Conservation (phyloP, 352 stramenopile genomes). For the Aphanomyces euteiches region DNA sequence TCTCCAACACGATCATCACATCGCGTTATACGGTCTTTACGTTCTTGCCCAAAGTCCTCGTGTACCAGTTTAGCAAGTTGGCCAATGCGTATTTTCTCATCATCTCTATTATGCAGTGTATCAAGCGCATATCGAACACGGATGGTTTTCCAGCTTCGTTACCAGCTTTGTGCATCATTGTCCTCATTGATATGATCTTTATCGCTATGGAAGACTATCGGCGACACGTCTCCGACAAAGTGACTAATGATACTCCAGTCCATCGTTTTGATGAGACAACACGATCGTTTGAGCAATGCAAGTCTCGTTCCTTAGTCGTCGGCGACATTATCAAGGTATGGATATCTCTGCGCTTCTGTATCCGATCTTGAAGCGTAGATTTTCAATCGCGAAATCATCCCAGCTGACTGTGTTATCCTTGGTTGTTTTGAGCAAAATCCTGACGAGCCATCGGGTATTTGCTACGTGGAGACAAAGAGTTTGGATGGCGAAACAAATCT, state of each 20-base stretch:
- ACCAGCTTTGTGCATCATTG: constrained; percentile 88
- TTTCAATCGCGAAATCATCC: constrained; percentile 76
- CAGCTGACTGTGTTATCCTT: constrained; percentile 86
- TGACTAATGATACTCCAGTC: constrained; percentile 77
- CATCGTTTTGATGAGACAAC: constrained; percentile 38
- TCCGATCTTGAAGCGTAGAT: constrained; percentile 1
- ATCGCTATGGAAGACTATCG: constrained; percentile 89
- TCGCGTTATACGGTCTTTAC: constrained; percentile 89
- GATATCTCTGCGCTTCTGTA: not conserved
- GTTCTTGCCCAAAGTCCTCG: constrained; percentile 89
- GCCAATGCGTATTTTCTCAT: constrained; percentile 93
- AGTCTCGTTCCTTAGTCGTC: constrained; percentile 77
- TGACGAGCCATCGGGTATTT: constrained; percentile 67
- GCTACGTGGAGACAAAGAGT: constrained; percentile 90
- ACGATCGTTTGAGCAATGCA: constrained; percentile 54
- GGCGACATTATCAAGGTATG: constrained; percentile 88
- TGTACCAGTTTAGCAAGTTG: constrained; percentile 88
- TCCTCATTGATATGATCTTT: constrained; percentile 92
- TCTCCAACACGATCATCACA: constrained; percentile 79
- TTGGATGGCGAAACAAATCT: constrained; percentile 93
- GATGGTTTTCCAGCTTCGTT: constrained; percentile 86
- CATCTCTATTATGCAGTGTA: constrained; percentile 88
- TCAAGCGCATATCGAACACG: constrained; percentile 91
- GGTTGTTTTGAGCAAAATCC: constrained; percentile 70
- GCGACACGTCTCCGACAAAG: constrained; percentile 81